Evolutionary conservation across 495 filamentous ascomycete genomes (phyloP), one percentile per base, ranked within the genome.

Genomic region (Penicillium lagena): DNA sequence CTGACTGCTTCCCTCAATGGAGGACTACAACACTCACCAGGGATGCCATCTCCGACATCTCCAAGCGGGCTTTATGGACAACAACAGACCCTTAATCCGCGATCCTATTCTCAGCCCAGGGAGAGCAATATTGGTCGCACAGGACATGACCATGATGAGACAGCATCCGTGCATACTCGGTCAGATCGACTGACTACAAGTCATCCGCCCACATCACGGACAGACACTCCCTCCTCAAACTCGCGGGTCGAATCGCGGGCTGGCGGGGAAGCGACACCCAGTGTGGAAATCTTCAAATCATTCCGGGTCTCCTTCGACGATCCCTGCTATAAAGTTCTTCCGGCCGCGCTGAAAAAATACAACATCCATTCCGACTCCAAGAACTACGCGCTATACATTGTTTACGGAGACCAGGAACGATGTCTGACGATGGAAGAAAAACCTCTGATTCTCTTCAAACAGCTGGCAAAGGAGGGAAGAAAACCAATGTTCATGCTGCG

Each of bases 401-500:
- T 98, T 1, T 93, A 95, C 54, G 93, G 93, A 13, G 90, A 98
- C 50, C 87, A 98, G 64, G 93, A 98, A 70, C 81, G 93, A 15
- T 98, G 93, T 64, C 68, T 98, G 13, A 89, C 84, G 1, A 66
- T 95, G 45, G 84, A 96, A 31, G 93, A 98, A 67, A 88, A 90
- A 55, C 93, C 93, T 15, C 73, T 98, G 35, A 89, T 95, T 45
- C 70, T 98, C 46, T 98, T 98, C 72, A 98, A 98, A 70, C 90
- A 96, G 55, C 71, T 97, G 36, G 90, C 96, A 61, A 87, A 86
- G 55, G 93, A 98, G 67, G 94, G 94, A 10, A 83, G 89, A 63
- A 98, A 98, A 59, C 93, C 93, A 29, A 97, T 98, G 93, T 98
- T 97, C 59, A 98, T 98, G 93, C 66, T 98, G 34, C 71, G 93